phyloP scores from a whole-genome alignment of 163 green algal genomes.

The Coccomyxa subellipsoidea region DNA sequence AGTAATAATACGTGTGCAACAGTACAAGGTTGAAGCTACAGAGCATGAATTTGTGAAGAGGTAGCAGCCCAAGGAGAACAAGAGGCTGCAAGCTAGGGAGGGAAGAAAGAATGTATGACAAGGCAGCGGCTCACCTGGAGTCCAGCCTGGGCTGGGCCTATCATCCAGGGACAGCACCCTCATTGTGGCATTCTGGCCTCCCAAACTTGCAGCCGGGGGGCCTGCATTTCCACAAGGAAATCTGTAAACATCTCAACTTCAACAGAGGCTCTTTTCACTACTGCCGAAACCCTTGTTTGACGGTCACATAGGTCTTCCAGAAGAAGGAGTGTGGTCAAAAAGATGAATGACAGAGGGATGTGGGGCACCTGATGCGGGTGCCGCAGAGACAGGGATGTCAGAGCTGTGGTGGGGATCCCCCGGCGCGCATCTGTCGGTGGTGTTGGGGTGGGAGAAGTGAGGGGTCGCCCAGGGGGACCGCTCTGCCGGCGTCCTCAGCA shows the following conservation, averaged over 20 bases:
- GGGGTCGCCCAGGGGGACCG: background rate
- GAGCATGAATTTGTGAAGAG: too few species aligned
- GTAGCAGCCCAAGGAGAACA: too few species aligned
- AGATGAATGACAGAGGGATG: background rate
- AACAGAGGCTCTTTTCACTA: background rate
- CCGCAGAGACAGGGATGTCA: background rate
- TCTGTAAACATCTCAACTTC: background rate
- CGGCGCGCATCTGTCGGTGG: background rate
- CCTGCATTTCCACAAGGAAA: background rate
- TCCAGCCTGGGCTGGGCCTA: background rate
- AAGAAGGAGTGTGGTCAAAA: too few species aligned
- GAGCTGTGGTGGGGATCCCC: background rate
- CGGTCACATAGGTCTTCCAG: background rate
- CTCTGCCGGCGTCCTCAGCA: background rate
- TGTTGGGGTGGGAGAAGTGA: background rate
- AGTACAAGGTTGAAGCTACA: too few species aligned
- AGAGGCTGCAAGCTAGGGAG: too few species aligned
- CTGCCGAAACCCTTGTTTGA: background rate
- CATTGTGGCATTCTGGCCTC: background rate
- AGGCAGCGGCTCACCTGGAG: background rate
- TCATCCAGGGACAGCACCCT: background rate
- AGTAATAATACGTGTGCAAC: too few species aligned
- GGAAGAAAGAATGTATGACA: background rate
- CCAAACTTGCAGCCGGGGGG: background rate
- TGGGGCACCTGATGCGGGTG: background rate